A percentile compares a stretch with the other conserved stretches of the same genome.
These are phyloP conservation scores for Heracleum sosnowskyi DNA, from an alignment of 129 eudicot genomes.

Conservation along the genomic window DNA sequence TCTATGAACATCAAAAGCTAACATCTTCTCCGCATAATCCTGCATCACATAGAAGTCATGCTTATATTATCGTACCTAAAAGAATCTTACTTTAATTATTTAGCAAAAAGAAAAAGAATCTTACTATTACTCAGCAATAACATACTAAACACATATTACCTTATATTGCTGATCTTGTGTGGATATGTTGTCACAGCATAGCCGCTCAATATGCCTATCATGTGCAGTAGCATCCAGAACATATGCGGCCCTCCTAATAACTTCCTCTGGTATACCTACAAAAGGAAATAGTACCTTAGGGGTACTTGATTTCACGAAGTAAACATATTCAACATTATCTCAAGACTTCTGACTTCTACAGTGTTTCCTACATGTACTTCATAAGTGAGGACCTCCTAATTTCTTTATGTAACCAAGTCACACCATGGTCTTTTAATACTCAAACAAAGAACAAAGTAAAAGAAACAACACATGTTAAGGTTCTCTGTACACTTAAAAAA, in stretches of 20 bases:
- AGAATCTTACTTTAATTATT: background rate
- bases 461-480: background rate
- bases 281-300: background rate
- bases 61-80: slow-evolving; percentile 1
- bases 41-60: slow-evolving; percentile 27
- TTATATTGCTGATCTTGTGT: slow-evolving; percentile 70
- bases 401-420: background rate
- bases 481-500: background rate
- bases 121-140: background rate
- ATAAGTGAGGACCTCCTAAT: background rate
- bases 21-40: slow-evolving; percentile 64
- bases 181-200: slow-evolving; percentile 34
- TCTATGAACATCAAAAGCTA: slow-evolving; percentile 58
- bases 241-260: slow-evolving; percentile 62
- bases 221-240: slow-evolving; percentile 47
- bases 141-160: slow-evolving; percentile 30
- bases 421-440: background rate
- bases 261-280: slow-evolving; percentile 70
- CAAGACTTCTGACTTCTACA: background rate
- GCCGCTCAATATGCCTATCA: slow-evolving; percentile 45
- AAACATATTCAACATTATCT: background rate
- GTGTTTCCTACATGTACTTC: background rate
- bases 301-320: background rate
- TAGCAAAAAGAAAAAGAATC: background rate
- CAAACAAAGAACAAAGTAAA: background rate